Base-by-base conservation (phyloP, 1,284 basidiomycete species). In the Trichosporon sp. region DNA sequence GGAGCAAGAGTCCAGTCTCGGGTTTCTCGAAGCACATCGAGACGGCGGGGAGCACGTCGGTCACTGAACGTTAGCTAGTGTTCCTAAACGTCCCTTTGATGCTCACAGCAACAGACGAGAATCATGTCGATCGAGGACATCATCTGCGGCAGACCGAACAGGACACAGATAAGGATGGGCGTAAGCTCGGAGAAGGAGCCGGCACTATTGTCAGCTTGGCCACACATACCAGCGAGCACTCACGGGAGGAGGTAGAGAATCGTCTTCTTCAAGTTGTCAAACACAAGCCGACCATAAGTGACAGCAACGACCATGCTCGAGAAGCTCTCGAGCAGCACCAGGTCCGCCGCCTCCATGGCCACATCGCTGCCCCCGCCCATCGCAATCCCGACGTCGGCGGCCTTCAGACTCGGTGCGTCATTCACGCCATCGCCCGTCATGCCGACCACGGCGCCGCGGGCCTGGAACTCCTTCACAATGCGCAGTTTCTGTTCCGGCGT, bases 401-500 rank as follows among this genome's bases (percentile, higher is more conserved):
- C 81, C 75, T 89, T 89, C 54, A 90, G 83, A 2, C 43, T 77
- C 5, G 90, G 89, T 0, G 89, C 89, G 75, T 91, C 90, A 76
- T 91, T 91, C 16, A 91, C 89, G 16, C 90, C 90, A 76, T 91
- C 90, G 31, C 90, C 89, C 1, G 88, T 88, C 76, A 87, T 85
- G n/a, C 86, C 88, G 32, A 90, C 88, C 10, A 86, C 83, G 67
- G 87, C 86, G 61, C 86, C 87, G 2, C 88, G 84, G 16, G 80
- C 81, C 77, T 90, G 88, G 73, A 90, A 86, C 65, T 87, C 86
- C 70, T 88, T 87, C 71, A 91, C 90, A 71, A 92, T 91, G 43
- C 86, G 85, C 14, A 92, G 84, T 80, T 92, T 92, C 80, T 90
- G 89, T 78, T 91, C 89, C 0, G 91, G 91, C 0, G 89, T 90